These are phyloP conservation scores for Basidioascus undulatus DNA, from an alignment of 768 basidiomycete genomes.

Conservation along the genomic window DNA sequence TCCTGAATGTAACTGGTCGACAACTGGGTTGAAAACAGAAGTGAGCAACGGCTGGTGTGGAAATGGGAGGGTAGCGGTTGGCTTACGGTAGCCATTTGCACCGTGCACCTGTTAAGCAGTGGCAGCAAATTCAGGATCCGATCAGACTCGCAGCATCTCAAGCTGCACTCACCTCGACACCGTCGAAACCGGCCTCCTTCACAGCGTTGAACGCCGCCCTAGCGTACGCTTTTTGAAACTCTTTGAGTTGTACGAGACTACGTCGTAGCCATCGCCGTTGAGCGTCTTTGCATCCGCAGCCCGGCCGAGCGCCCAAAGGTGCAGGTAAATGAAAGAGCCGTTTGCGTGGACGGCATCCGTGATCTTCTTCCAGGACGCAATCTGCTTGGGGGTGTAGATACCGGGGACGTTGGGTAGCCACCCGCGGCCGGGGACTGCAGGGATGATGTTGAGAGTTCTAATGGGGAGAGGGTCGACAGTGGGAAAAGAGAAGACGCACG, in stretches of 20 bases:
- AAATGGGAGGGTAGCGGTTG: no score
- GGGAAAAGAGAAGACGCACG: not conserved
- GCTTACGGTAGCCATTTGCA: no score
- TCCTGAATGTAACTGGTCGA: slow-evolving; percentile 40
- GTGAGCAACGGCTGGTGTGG: no score
- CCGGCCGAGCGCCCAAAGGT: slow-evolving; percentile 32
- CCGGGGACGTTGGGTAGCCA: slow-evolving; percentile 33
- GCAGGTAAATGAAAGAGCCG: slow-evolving; percentile 28
- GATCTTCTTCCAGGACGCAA: slow-evolving; percentile 18
- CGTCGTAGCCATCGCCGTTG: not conserved
- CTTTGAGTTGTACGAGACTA: not conserved
- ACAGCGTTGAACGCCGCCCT: slow-evolving; percentile 30
- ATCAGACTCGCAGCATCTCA: no score
- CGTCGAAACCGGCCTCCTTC: slow-evolving; percentile 38
- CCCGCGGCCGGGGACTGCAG: slow-evolving; percentile 17
- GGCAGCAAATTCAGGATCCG: slow-evolving; percentile 12
- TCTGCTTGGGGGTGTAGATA: slow-evolving; percentile 25
- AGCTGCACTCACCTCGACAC: slow-evolving; percentile 28
- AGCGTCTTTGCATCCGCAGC: slow-evolving; percentile 9
- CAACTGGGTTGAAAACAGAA: slow-evolving; percentile 10
- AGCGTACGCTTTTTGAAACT: not conserved
- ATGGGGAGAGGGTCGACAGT: no score
- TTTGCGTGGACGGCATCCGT: slow-evolving; percentile 28
- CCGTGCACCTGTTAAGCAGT: not conserved
- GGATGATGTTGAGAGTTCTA: no score